Evolutionary conservation across 306 rosid genomes (phyloP).

Genomic region (Inga oerstediana): DNA sequence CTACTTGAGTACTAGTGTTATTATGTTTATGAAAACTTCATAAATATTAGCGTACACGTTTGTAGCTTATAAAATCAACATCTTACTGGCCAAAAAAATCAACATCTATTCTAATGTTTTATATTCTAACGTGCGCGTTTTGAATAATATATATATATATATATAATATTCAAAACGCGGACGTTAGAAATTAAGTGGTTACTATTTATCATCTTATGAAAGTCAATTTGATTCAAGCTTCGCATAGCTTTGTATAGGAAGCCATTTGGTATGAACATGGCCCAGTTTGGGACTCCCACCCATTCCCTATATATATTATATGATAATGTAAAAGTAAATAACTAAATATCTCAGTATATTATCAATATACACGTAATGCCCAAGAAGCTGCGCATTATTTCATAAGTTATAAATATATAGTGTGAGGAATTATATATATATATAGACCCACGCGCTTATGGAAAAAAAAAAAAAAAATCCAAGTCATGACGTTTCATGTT

Average conservation of each 20-base stretch:
- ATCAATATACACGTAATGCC: background rate
- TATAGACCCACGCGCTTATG: too few species aligned
- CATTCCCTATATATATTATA: too few species aligned
- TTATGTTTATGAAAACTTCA: background rate
- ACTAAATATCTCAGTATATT: background rate
- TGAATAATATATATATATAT: background rate
- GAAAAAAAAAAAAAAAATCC: background rate
- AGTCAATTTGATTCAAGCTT: background rate
- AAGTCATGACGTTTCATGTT: background rate
- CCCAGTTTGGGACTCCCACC: background rate
- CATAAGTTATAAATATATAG: background rate
- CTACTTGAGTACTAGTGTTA: background rate
- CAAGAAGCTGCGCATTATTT: background rate
- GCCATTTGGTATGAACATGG: background rate
- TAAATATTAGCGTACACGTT: too few species aligned
- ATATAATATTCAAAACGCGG: too few species aligned
- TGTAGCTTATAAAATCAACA: too few species aligned
- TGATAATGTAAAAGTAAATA: background rate
- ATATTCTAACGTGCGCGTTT: background rate
- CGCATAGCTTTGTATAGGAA: background rate
- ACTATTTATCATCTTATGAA: background rate
- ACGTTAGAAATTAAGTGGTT: background rate
- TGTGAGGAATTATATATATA: too few species aligned
- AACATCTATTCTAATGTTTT: too few species aligned
- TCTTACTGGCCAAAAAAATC: too few species aligned